Evolutionary conservation across 805 yeast species (phyloP).

Genomic region (Barnettozyma wickerhamii): DNA sequence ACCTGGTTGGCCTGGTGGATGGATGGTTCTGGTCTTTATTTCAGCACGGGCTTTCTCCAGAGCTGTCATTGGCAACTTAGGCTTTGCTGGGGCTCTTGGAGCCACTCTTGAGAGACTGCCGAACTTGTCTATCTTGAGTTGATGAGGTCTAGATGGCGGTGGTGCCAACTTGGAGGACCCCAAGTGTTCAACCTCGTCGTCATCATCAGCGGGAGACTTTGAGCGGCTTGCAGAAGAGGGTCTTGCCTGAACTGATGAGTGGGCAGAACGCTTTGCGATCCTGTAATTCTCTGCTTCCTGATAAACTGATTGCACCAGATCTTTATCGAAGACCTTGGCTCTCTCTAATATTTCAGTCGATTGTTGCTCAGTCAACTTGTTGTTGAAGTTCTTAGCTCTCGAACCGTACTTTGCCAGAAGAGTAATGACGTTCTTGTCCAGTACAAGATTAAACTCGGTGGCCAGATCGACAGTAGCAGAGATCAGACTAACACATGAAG

Average conservation of each 20-base stretch:
- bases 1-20: constrained; percentile 48
- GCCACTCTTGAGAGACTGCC: constrained; percentile 30
- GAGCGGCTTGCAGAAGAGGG: no score
- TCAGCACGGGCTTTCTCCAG: constrained; percentile 35
- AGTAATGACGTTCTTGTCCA: constrained; percentile 50
- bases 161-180: neutral
- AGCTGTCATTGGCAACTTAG: constrained; percentile 29
- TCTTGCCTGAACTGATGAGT: no score
- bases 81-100: constrained; percentile 24
- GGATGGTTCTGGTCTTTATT: constrained; percentile 28
- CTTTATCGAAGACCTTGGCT: constrained; percentile 52
- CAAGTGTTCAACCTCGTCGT: constrained; percentile 9
- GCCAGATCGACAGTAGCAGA: constrained; percentile 65
- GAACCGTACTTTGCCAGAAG: constrained; percentile 61
- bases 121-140: constrained; percentile 34
- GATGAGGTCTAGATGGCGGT: constrained; percentile 17
- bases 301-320: constrained; percentile 49
- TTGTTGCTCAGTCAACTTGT: constrained; percentile 65
- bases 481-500: constrained; percentile 69
- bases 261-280: constrained; percentile 23
- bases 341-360: constrained; percentile 55
- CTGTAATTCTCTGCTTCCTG: constrained; percentile 37
- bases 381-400: constrained; percentile 62
- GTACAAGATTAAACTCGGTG: constrained; percentile 42
- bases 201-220: neutral